Evolutionary conservation across 2,329 filamentous ascomycete species (phyloP), one percentile per base, ranked within the genome.

Genomic region (Scedosporium minutisporum): DNA sequence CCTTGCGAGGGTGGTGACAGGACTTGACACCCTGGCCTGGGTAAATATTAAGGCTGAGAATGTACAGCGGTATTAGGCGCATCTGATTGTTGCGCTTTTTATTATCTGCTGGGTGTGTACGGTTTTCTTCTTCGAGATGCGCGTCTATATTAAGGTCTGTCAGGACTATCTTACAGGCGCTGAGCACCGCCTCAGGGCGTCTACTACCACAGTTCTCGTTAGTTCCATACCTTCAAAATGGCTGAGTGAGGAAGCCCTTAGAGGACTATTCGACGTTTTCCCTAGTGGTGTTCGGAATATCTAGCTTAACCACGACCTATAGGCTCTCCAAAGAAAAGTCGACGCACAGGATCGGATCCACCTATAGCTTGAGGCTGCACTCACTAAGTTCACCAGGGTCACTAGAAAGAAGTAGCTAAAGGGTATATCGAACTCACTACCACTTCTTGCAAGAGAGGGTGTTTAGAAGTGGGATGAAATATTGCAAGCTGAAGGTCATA

Each of bases 111-210:
- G 93, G 84, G 88, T 96, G 12, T 96, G 92, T 72, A 87, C 85
- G 63, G 87, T 97, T 57, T 90, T 96, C 71, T 97, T 95, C 69
- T 81, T 88, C 65, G 95, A 97, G 70, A 76, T 99, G 60, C 82
- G 87, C 58, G 87, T 92, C 12, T 99, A 96, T 71, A 89, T 97
- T 73, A 92, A 95, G 68, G 84, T 99, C 59, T 89, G 95, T 65
- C 95, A 99, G 74, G 91, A 96, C 62, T 96, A 96, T 69, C 80
- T 99, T 63, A 97, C 95, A 0, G 95, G 92, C 62, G 93, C 95
- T 3, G 91, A 97, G 73, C 95, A 99, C 74, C 90, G 95, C 21
- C 82, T 99, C 18, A 86, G 91, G 57, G 95, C 95, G n/a, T 97
- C 93, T 16, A 93, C 95, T 1, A 99, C 93, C 5, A 99, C 95